Conservation (phyloP, 1,284 basidiomycete species). For the Tilletia caries region DNA sequence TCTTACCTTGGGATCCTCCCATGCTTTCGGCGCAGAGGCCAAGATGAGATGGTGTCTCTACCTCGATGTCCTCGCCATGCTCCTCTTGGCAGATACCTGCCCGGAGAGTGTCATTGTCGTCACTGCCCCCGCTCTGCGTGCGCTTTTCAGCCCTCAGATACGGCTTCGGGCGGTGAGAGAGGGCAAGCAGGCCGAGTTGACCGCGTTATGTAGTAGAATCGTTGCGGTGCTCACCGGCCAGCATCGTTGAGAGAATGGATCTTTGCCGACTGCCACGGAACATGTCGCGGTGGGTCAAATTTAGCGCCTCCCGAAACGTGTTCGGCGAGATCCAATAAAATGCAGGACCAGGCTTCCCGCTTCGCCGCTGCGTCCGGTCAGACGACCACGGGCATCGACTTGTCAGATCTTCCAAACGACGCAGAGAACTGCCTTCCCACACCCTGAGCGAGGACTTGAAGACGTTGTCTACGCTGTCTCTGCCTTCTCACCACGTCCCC, state of each 20-base stretch:
- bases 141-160: slow-evolving; percentile 4
- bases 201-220: slow-evolving; percentile 1
- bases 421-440: too few species aligned
- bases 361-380: too few species aligned
- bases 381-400: too few species aligned
- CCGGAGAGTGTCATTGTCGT: slow-evolving; percentile 12
- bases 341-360: too few species aligned
- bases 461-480: too few species aligned
- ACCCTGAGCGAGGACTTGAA: too few species aligned
- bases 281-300: too few species aligned
- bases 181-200: slow-evolving; percentile 4
- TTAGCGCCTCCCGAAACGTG: too few species aligned
- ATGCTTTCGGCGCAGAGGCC: slow-evolving; percentile 11
- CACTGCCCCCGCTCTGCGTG: background rate
- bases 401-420: too few species aligned
- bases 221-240: background rate
- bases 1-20: background rate
- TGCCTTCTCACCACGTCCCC: too few species aligned
- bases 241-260: background rate
- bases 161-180: background rate
- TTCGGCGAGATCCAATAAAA: too few species aligned
- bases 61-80: slow-evolving; percentile 14
- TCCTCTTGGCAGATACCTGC: slow-evolving; percentile 9
- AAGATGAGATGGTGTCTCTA: slow-evolving; percentile 12
- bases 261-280: too few species aligned